Conservation (phyloP, 2,329 filamentous ascomycete genomes). For the Davidsoniella eucalypti region DNA sequence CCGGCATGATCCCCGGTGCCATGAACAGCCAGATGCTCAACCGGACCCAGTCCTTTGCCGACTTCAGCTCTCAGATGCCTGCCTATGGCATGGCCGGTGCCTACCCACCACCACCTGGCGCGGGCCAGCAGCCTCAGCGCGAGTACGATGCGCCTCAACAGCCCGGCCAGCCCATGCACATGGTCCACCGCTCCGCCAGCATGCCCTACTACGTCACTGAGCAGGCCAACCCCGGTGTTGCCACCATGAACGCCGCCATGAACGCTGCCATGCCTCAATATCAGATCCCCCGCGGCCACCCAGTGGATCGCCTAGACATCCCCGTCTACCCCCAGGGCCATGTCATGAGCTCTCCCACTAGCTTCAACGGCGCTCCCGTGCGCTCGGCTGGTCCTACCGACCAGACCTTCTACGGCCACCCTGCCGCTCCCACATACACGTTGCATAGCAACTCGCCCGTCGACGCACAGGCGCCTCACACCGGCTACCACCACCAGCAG, state of each 20-base stretch:
- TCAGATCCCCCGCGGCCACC: constrained; percentile 33
- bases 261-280: constrained; percentile 25
- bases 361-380: constrained; percentile 38
- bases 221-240: constrained; percentile 43
- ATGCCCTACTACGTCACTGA: constrained; percentile 43
- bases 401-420: constrained; percentile 40
- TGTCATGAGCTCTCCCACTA: constrained; percentile 38
- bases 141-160: constrained; percentile 26
- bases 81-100: constrained; percentile 23
- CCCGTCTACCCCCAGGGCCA: constrained; percentile 28
- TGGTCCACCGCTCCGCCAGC: constrained; percentile 32
- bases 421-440: constrained; percentile 31
- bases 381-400: constrained; percentile 34
- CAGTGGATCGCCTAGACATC: constrained; percentile 31
- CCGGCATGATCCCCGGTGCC: constrained; percentile 23
- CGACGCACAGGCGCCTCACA: constrained; percentile 20
- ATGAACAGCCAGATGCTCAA: constrained; percentile 27
- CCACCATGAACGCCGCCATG: constrained; percentile 41
- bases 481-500: constrained; percentile 17
- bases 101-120: constrained; percentile 4
- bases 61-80: constrained; percentile 34
- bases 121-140: constrained; percentile 19
- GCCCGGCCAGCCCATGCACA: constrained; percentile 23
- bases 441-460: constrained; percentile 32
- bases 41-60: constrained; percentile 36